Evolutionary conservation across 768 basidiomycete species (phyloP).

Genomic region (Xanthoconium purpureum): DNA sequence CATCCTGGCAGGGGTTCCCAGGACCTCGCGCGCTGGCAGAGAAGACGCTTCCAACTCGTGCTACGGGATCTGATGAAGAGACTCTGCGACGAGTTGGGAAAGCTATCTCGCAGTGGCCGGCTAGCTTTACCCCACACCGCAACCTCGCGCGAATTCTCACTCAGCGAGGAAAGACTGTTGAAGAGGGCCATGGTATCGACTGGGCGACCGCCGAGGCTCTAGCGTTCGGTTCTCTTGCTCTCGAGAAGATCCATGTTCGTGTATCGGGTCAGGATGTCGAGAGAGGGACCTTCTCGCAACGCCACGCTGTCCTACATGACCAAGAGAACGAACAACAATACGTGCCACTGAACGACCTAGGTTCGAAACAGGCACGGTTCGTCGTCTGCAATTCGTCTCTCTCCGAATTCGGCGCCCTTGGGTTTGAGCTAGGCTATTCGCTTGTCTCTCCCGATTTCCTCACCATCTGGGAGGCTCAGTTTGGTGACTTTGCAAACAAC

Average conservation of each 20-base stretch:
- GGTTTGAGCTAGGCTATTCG: slow-evolving; percentile 98
- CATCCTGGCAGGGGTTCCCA: slow-evolving; percentile 98
- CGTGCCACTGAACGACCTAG: slow-evolving; percentile 84
- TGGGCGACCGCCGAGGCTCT: slow-evolving; percentile 99
- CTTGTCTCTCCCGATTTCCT: slow-evolving; percentile 91
- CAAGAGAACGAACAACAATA: slow-evolving; percentile 91
- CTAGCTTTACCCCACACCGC: slow-evolving; percentile 82
- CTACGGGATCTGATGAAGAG: slow-evolving; percentile 77
- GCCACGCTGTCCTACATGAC: slow-evolving; percentile 96
- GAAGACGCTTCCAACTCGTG: slow-evolving; percentile 82
- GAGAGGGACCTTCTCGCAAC: slow-evolving; percentile 97
- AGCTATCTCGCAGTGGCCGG: slow-evolving; percentile 81
- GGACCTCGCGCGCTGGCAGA: slow-evolving; percentile 95
- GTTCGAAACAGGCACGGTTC: slow-evolving; percentile 85
- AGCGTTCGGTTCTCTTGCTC: slow-evolving; percentile 88
- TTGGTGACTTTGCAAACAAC: slow-evolving; percentile 97
- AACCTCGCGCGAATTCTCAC: slow-evolving; percentile 92
- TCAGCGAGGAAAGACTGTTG: slow-evolving; percentile 84
- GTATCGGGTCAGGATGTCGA: slow-evolving; percentile 98
- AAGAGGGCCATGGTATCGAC: slow-evolving; percentile 90
- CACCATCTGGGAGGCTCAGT: slow-evolving; percentile 98
- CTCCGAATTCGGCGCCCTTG: slow-evolving; percentile 91
- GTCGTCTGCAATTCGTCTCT: slow-evolving; percentile 96
- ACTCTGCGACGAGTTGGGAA: slow-evolving; percentile 82
- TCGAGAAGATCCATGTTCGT: slow-evolving; percentile 92